Percentiles rank a stretch among this genome's conserved stretches.
Conservation (phyloP, 106 monocot species). For the Xerophyta viscosa region DNA sequence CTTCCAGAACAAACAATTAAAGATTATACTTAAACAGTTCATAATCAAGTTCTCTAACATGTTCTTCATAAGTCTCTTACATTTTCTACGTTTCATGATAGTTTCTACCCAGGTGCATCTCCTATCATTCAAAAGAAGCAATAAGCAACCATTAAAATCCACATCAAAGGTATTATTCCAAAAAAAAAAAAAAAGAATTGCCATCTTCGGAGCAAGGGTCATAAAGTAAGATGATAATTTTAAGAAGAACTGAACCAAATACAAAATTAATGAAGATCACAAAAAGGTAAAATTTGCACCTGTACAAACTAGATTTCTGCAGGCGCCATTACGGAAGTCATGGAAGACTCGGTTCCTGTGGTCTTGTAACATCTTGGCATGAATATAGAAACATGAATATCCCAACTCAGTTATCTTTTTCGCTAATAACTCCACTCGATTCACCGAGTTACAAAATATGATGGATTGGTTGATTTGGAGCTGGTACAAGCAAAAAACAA, state of each 20-base stretch:
- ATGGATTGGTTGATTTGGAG: constrained; percentile 96
- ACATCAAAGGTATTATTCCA: too few relatives aligned
- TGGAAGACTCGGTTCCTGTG: constrained; percentile 97
- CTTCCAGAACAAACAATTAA: too few relatives aligned
- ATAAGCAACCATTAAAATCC: too few relatives aligned
- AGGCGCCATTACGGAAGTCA: constrained; percentile 98
- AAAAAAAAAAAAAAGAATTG: too few relatives aligned
- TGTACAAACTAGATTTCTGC: constrained; percentile 96
- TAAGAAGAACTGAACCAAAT: background rate
- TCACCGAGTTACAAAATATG: constrained; percentile 98
- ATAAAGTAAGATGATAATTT: too few relatives aligned
- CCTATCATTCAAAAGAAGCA: too few relatives aligned
- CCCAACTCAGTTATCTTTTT: constrained; percentile 97
- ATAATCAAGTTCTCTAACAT: too few relatives aligned
- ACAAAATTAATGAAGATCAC: background rate
- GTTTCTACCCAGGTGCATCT: too few relatives aligned
- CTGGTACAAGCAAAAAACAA: constrained; percentile 18
- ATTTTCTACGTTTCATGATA: too few relatives aligned
- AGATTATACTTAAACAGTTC: too few relatives aligned
- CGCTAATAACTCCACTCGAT: constrained; percentile 88
- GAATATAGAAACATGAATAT: constrained; percentile 96
- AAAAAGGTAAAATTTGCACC: constrained; percentile 18
- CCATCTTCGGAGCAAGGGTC: too few relatives aligned
- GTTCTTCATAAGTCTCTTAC: too few relatives aligned
- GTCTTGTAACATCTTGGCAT: constrained; percentile 94